Evolutionary conservation across 2,329 filamentous ascomycete species (phyloP).

Genomic region (Claviceps purpurea): DNA sequence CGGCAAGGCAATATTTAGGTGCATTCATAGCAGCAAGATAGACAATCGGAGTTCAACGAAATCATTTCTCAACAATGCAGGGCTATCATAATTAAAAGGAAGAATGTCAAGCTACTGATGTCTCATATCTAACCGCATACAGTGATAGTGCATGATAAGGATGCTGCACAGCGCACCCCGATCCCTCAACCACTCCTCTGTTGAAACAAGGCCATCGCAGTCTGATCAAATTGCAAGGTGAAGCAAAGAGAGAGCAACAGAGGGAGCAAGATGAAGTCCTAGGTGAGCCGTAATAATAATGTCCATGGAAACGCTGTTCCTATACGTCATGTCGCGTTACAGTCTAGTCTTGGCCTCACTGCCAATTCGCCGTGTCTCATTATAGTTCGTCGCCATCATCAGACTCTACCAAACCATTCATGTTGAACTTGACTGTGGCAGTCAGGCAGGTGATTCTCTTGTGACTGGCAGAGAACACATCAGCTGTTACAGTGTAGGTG

Average conservation of each 20-base stretch:
- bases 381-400: constrained; percentile 13
- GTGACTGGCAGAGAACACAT: constrained; percentile 63
- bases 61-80: neutral
- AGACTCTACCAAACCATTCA: constrained; percentile 20
- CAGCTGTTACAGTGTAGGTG: constrained; percentile 77
- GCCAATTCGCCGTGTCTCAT: neutral
- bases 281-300: neutral
- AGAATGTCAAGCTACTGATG: neutral
- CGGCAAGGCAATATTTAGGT: neutral
- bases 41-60: neutral
- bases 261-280: neutral
- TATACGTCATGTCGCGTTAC: neutral
- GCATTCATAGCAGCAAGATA: neutral
- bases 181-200: neutral
- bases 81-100: neutral
- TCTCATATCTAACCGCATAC: neutral
- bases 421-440: constrained; percentile 52
- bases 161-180: neutral
- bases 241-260: neutral
- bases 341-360: neutral
- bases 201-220: neutral
- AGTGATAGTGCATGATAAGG: neutral
- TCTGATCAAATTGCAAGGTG: neutral
- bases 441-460: constrained; percentile 77
- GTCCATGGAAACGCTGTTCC: neutral